Base-by-base conservation (phyloP, 306 rosid genomes). In the Dicorynia guianensis region DNA sequence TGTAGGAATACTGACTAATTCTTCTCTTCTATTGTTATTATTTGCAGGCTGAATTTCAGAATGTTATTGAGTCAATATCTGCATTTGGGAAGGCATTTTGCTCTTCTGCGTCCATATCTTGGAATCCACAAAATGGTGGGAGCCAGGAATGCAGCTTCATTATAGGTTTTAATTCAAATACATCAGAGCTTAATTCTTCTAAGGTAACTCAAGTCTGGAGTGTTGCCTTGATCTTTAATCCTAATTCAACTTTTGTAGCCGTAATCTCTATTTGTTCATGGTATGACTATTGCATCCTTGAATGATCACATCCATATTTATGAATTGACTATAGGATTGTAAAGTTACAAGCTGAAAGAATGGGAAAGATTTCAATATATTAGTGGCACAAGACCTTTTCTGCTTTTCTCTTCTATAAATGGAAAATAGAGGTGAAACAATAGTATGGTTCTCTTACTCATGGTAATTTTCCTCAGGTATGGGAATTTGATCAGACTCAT, bases 401-500 rank as follows among this genome's bases (percentile, higher is more conserved):
- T 9, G 17, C 67, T 6, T 61, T 53, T 56, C 43, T 74, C 66
- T 66, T 60, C 63, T 8, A 11, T 63, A 1, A 25, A 25, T 65
- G 5, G 63, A 33, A 18, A 44, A 39, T 48, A 42, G 14, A 34
- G 46, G 8, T 36, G 57, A 10, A 20, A 52, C 7, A 8, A 25
- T 25, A 56, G 30, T 63, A 13, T 68, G 7, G 38, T 4, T 75
- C 54, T 19, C 13, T 69, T 54, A 64, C 1, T 20, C 4, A 7
- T 63, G 13, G 20, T 61, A 47, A 43, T 48, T 67, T 58, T 40
- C 78, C 25, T 30, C 76, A 95, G 99, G 91, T 95, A 56, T 95
- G 97, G 99, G 97, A 95, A 79, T 95, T 95, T 81, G 96, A 95
- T 84, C 90, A 87, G 73, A 93, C 89, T 86, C 99, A 95, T 83